phyloP scores from a whole-genome alignment of 257 asterid genomes.

The Solanum sitiens region DNA sequence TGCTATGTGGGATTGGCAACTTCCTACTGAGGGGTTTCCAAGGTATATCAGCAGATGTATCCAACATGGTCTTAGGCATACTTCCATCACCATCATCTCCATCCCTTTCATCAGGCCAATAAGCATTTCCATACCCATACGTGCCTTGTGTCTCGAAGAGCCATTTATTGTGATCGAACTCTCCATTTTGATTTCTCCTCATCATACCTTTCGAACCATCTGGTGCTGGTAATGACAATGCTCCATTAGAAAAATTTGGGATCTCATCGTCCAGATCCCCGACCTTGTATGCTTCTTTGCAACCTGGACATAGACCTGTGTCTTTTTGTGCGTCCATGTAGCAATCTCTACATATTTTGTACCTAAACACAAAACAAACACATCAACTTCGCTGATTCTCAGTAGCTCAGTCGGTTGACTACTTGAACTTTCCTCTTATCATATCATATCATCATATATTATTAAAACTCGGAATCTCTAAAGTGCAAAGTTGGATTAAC shows the following conservation, averaged over 20 bases:
- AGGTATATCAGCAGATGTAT: slow-evolving; percentile 54
- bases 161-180: slow-evolving; percentile 82
- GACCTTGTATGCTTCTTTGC: slow-evolving; percentile 61
- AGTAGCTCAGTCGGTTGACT: not conserved
- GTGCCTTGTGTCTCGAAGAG: slow-evolving; percentile 80
- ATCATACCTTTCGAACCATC: slow-evolving; percentile 51
- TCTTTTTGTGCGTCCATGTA: slow-evolving; percentile 82
- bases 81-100: slow-evolving; percentile 46
- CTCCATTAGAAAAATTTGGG: slow-evolving; percentile 37
- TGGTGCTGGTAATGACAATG: slow-evolving; percentile 56
- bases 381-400: not conserved
- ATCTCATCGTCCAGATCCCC: slow-evolving; percentile 59
- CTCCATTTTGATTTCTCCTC: slow-evolving; percentile 74
- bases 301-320: slow-evolving; percentile 65
- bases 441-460: not conserved
- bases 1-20: slow-evolving; percentile 42
- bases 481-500: not conserved
- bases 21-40: slow-evolving; percentile 80
- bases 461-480: not conserved
- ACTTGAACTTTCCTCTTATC: not conserved
- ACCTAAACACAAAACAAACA: slow-evolving; percentile 20
- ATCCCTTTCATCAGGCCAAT: slow-evolving; percentile 66
- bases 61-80: slow-evolving; percentile 23
- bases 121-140: slow-evolving; percentile 76
- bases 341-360: slow-evolving; percentile 83